These are phyloP conservation scores for Chlorella sp. DNA, from an alignment of 139 green algal genomes.

Conservation along the genomic window DNA sequence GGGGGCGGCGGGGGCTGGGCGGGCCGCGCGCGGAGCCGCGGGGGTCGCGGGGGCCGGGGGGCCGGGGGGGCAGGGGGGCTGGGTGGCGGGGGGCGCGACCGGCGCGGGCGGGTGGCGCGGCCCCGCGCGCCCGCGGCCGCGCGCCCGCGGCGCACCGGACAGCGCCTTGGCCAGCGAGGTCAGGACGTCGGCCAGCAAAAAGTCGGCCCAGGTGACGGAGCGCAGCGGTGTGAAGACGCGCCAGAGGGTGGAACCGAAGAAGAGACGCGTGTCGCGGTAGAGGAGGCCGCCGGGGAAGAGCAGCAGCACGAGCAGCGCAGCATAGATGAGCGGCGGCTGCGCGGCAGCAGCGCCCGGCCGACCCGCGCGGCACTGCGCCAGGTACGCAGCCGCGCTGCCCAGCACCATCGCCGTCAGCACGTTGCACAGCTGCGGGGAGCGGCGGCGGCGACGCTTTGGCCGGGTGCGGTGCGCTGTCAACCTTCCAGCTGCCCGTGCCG, in stretches of 20 bases:
- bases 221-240: conserved; percentile 69
- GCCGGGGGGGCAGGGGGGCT: too few species aligned
- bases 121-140: too few species aligned
- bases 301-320: conserved; percentile 30
- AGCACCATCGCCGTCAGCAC: conserved; percentile 40
- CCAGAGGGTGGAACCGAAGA: conserved; percentile 65
- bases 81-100: too few species aligned
- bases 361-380: conserved; percentile 10
- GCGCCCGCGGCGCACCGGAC: too few species aligned
- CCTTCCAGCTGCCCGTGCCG: too few species aligned
- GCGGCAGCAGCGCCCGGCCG: conserved; percentile 13
- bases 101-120: too few species aligned
- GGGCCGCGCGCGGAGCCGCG: too few species aligned
- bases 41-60: too few species aligned
- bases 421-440: conserved; percentile 20
- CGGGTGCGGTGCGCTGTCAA: too few species aligned
- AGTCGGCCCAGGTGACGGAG: conserved; percentile 89
- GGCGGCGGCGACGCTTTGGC: too few species aligned
- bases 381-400: conserved; percentile 36
- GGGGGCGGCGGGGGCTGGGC: too few species aligned
- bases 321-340: conserved; percentile 59
- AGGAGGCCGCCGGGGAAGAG: conserved; percentile 51
- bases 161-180: conserved; percentile 88
- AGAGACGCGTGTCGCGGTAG: conserved; percentile 43
- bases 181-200: conserved; percentile 94